phyloP scores from a whole-genome alignment of 1,284 basidiomycete genomes.

The Sanghuangporus weigelae region DNA sequence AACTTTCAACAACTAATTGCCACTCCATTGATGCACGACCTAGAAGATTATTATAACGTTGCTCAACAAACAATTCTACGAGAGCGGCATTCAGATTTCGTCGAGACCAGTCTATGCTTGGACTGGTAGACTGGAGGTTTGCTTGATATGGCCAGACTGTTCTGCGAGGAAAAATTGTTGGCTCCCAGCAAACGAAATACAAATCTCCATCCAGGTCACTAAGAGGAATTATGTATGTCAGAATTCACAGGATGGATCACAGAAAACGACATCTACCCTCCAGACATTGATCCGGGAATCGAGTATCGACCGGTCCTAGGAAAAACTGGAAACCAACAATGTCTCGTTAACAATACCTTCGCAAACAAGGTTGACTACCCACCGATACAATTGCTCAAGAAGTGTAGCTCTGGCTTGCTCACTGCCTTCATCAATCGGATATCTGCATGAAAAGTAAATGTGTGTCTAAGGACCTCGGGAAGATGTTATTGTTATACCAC shows the following conservation, averaged over 20 bases:
- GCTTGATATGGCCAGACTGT: background rate
- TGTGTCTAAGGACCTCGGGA: background rate
- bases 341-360: background rate
- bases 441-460: constrained; percentile 13
- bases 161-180: constrained; percentile 20
- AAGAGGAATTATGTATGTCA: background rate
- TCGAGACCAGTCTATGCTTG: background rate
- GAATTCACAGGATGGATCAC: background rate
- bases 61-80: constrained; percentile 17
- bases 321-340: constrained; percentile 21
- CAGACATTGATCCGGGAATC: constrained; percentile 24
- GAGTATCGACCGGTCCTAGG: constrained; percentile 20
- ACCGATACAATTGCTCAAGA: constrained; percentile 25
- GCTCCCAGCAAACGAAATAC: constrained; percentile 24
- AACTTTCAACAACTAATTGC: constrained; percentile 18
- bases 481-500: constrained; percentile 10
- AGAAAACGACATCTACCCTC: constrained; percentile 20
- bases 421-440: constrained; percentile 25
- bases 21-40: constrained; percentile 20
- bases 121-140: background rate
- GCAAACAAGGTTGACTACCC: background rate
- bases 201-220: constrained; percentile 27
- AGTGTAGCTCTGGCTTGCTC: constrained; percentile 18
- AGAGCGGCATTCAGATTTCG: constrained; percentile 14
- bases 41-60: constrained; percentile 19